Percentiles rank a stretch among this genome's conserved stretches.
Conservation (phyloP, 139 green algal species). For the Coccomyxa sp. region DNA sequence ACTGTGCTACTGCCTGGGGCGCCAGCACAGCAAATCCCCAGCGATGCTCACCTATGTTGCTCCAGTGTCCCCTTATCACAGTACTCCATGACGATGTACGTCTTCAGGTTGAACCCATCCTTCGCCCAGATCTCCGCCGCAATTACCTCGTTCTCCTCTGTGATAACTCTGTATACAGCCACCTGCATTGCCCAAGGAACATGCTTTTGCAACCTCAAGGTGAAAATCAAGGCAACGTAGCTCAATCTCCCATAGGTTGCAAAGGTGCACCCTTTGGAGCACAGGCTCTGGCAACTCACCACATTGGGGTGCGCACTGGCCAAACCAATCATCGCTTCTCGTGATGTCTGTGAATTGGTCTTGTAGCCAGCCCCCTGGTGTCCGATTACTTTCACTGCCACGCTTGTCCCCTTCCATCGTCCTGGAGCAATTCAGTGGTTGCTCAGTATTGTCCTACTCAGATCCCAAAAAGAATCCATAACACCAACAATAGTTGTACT, state of each 20-base stretch:
- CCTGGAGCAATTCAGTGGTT: background rate
- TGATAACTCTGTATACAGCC: background rate
- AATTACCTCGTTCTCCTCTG: background rate
- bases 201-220: background rate
- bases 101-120: background rate
- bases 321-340: background rate
- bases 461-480: background rate
- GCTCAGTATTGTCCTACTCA: background rate
- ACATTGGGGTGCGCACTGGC: background rate
- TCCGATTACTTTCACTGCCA: background rate
- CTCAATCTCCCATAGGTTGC: background rate
- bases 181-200: background rate
- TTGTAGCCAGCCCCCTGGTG: background rate
- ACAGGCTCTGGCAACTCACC: background rate
- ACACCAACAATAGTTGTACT: background rate
- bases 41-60: background rate
- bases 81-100: background rate
- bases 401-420: background rate
- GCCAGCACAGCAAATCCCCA: too few species aligned
- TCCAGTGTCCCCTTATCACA: background rate
- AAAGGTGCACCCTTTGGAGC: background rate
- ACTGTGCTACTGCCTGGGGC: too few species aligned
- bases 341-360: background rate
- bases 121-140: background rate
- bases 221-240: background rate